Conservation (phyloP, 768 basidiomycete genomes). For the Tubosaeta sp. region DNA sequence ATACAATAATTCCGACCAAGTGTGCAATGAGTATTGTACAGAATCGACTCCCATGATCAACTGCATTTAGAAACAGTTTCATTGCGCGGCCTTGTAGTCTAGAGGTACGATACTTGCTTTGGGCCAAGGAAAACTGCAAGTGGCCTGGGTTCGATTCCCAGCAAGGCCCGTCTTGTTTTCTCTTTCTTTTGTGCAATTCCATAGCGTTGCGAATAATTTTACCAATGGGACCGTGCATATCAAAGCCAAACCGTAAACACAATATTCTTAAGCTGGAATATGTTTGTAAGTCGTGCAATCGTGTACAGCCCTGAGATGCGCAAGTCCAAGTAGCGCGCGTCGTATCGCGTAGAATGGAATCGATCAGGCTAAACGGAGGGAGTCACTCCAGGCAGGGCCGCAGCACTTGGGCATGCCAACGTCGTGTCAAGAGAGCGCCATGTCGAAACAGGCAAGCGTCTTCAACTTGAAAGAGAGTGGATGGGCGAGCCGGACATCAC, state of each 20-base stretch:
- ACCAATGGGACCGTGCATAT: no score
- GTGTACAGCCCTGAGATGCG: background rate
- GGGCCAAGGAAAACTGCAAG: constrained; percentile 25
- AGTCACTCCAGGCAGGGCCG: background rate
- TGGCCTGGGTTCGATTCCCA: constrained; percentile 40
- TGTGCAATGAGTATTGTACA: no score
- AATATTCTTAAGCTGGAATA: background rate
- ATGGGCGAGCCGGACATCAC: background rate
- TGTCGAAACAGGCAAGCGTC: background rate
- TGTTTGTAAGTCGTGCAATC: background rate
- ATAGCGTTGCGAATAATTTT: no score
- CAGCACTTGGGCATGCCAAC: no score
- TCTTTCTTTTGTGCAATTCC: background rate
- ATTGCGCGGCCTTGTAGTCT: constrained; percentile 29
- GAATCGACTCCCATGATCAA: background rate
- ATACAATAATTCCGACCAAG: no score
- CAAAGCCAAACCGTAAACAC: background rate
- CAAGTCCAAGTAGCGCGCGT: background rate
- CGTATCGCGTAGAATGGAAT: background rate
- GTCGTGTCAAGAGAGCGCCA: no score
- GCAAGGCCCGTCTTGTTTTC: constrained; percentile 28
- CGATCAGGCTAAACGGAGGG: background rate
- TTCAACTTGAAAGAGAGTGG: background rate
- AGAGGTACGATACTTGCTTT: constrained; percentile 34
- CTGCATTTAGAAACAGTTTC: no score